Percentiles rank a stretch among this genome's conserved stretches.
These are phyloP conservation scores for Phaeophleospora eucalypticola DNA, from an alignment of 2,329 filamentous ascomycete genomes.

Conservation along the genomic window DNA sequence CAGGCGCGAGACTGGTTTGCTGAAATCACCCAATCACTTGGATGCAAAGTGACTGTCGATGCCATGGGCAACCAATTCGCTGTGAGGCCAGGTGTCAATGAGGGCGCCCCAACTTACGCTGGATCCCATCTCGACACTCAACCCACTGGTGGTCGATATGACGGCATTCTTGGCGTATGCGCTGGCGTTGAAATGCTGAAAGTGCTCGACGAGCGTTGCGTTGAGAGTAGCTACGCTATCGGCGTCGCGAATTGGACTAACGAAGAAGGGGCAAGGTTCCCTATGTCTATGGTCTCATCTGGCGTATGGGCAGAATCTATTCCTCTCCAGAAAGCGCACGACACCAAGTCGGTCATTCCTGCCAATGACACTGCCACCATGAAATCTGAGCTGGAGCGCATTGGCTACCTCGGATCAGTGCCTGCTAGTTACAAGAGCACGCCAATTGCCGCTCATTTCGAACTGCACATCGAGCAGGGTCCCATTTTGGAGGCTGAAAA, in stretches of 20 bases:
- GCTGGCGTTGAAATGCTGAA: slow-evolving; percentile 70
- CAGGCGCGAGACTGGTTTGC: slow-evolving; percentile 72
- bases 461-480: slow-evolving; percentile 82
- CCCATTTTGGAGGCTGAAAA: slow-evolving; percentile 64
- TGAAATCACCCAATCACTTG: slow-evolving; percentile 56
- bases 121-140: slow-evolving; percentile 62
- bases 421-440: slow-evolving; percentile 55
- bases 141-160: slow-evolving; percentile 63
- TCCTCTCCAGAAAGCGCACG: slow-evolving; percentile 58
- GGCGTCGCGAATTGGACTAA: slow-evolving; percentile 79
- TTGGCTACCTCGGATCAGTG: slow-evolving; percentile 62
- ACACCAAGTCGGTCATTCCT: slow-evolving; percentile 55
- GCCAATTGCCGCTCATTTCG: slow-evolving; percentile 73
- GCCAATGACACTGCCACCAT: slow-evolving; percentile 58
- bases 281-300: slow-evolving; percentile 68
- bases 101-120: slow-evolving; percentile 61
- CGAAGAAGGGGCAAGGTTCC: slow-evolving; percentile 78
- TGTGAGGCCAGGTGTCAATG: slow-evolving; percentile 58
- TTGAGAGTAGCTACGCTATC: slow-evolving; percentile 66
- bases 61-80: slow-evolving; percentile 80
- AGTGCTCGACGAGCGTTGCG: slow-evolving; percentile 61
- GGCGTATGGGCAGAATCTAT: slow-evolving; percentile 74
- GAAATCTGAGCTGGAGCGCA: slow-evolving; percentile 65
- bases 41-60: slow-evolving; percentile 65
- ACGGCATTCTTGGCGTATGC: slow-evolving; percentile 71